These are phyloP conservation scores for Helotiales sp. DNA, from an alignment of 2,329 filamentous ascomycete species.

Conservation along the genomic window DNA sequence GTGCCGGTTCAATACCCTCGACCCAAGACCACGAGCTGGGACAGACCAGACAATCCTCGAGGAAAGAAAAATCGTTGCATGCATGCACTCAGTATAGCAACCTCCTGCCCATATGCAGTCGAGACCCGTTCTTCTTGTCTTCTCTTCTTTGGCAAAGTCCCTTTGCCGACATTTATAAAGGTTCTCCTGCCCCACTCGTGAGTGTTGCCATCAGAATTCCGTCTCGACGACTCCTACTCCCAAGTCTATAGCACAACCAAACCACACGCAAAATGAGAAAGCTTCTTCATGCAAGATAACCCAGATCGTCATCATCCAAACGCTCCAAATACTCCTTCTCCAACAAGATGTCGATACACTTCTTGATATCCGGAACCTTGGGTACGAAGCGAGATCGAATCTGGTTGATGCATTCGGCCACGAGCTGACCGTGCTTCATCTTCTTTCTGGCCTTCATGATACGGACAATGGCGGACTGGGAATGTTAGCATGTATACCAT, in stretches of 20 bases:
- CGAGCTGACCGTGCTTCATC: conserved; percentile 95
- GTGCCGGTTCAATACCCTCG: conserved; percentile 1
- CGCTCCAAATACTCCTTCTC: conserved; percentile 99
- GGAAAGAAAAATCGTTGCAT: conserved; percentile 7
- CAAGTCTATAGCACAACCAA: conserved; percentile 18
- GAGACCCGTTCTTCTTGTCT: conserved; percentile 8
- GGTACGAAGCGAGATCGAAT: conserved; percentile 92
- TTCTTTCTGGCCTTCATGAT: conserved; percentile 99
- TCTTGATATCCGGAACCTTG: conserved; percentile 95
- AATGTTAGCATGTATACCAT: conserved; percentile 30
- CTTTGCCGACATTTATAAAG: background rate
- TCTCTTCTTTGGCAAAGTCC: conserved; percentile 4
- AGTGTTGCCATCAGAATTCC: conserved; percentile 8
- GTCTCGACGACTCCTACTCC: conserved; percentile 6
- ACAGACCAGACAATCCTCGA: background rate
- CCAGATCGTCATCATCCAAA: conserved; percentile 88
- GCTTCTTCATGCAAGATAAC: conserved; percentile 76
- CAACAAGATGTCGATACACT: conserved; percentile 96
- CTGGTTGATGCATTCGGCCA: conserved; percentile 93
- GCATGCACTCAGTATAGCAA: conserved; percentile 15
- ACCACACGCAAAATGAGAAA: conserved; percentile 8
- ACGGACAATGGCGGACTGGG: conserved; percentile 92
- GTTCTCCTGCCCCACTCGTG: background rate
- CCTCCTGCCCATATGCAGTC: conserved; percentile 23
- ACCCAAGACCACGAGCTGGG: background rate